Base-by-base conservation (phyloP, 768 basidiomycete genomes). In the Pleurotus tuber-regium region DNA sequence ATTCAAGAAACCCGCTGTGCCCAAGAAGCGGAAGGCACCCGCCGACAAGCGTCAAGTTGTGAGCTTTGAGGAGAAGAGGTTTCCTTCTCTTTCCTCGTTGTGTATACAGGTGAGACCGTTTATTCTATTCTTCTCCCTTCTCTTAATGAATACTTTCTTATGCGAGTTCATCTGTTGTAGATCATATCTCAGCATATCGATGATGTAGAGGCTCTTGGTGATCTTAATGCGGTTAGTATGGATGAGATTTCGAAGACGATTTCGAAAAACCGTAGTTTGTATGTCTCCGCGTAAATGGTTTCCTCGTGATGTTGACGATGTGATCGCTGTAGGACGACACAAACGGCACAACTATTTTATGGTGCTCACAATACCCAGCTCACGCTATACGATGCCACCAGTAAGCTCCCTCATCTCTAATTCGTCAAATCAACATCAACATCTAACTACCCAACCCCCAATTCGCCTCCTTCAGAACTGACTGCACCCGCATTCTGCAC, bases 301-400 rank as follows among this genome's bases (percentile, higher is more conserved):
- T 42, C 36, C 44, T 50, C 30, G 52, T 11, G 23, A n/a, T n/a
- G n/a, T n/a, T n/a, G n/a, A n/a, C 39, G 19, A 35, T 29, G 23
- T 12, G 53, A 39, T 52, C 54, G 5, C 14, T 44, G 23, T 51
- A 92, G 93, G 54, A 94, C 86, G 0, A 66, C 80, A 0, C 80
- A 92, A 53, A 97, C 93, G 53, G 90, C 81, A 0, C 78, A 76
- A 19, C 71, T 99, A 9, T 98, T 99, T 70, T 95, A 97, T 62
- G 85, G 85, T 52, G 70, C 80, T 1, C 68, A 79, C 19, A 87
- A 93, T 56, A 74, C 75, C 3, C 75, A 70, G 7, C 71, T 99
- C 28, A 81, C 77, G 0, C 68, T 99, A 31, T 95, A 91, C 60
- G 97, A 99, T 68, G 88, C 85, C 35, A 97, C 96, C 0, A 86